Conservation (phyloP, 768 basidiomycete species). For the Thelephora ganbajun region DNA sequence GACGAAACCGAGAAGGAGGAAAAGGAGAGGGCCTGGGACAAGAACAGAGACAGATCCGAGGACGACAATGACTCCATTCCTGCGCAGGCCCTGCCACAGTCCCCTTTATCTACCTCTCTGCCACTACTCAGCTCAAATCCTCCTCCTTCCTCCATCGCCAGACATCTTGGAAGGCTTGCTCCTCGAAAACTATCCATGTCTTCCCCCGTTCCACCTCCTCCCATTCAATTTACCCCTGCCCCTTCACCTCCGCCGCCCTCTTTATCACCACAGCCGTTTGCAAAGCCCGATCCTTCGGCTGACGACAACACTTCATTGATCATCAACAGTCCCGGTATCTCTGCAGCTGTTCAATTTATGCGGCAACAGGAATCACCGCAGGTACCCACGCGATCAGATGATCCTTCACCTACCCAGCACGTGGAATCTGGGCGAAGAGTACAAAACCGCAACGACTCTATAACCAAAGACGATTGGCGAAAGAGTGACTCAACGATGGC, state of each 20-base stretch:
- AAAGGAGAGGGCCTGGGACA: background rate
- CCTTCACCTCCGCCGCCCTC: constrained; percentile 28
- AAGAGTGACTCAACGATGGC: constrained; percentile 71
- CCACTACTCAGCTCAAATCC: background rate
- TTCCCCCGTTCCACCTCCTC: constrained; percentile 6
- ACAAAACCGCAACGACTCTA: constrained; percentile 13
- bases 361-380: constrained; percentile 12
- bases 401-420: background rate
- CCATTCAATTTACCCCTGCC: constrained; percentile 1
- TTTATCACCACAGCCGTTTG: constrained; percentile 10
- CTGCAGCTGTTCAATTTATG: constrained; percentile 44
- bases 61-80: too few species aligned
- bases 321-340: constrained; percentile 41
- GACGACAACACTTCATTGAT: constrained; percentile 30
- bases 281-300: constrained; percentile 5
- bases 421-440: constrained; percentile 20
- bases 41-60: too few species aligned
- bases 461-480: constrained; percentile 56
- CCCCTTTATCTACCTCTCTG: background rate
- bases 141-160: constrained; percentile 19
- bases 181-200: background rate
- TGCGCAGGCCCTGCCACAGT: constrained; percentile 3
- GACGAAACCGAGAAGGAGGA: constrained; percentile 21
- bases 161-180: background rate
- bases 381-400: background rate